These are phyloP conservation scores for Aspergillus brunneoviolaceus DNA, from an alignment of 2,329 filamentous ascomycete genomes.

Conservation along the genomic window DNA sequence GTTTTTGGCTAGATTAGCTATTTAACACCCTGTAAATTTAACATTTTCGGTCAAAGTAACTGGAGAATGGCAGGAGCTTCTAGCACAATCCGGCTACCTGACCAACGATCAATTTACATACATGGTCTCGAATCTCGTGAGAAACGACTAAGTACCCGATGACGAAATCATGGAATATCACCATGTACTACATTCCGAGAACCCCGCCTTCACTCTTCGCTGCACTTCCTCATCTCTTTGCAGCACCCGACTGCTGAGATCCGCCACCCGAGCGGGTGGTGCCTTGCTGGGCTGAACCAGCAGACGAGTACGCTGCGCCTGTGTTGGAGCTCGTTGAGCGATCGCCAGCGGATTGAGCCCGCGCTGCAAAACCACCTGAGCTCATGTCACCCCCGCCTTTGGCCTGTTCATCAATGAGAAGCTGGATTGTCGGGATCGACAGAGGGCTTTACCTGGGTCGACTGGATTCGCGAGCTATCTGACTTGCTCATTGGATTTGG, in stretches of 20 bases:
- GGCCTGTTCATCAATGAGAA: not conserved
- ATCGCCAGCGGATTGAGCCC: not conserved
- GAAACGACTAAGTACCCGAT: too few species aligned
- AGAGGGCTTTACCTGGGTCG: not conserved
- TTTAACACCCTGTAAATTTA: too few species aligned
- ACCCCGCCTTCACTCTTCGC: not conserved
- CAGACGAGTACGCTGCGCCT: not conserved
- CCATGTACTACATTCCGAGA: not conserved
- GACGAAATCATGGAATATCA: too few species aligned
- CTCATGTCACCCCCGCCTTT: not conserved
- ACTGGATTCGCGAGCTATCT: not conserved
- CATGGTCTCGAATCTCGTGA: too few species aligned
- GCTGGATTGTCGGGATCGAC: accelerated
- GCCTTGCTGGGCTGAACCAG: not conserved
- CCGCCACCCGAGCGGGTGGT: not conserved
- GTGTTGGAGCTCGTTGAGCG: not conserved
- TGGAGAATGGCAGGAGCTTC: too few species aligned
- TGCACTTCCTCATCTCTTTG: not conserved
- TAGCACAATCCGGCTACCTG: too few species aligned
- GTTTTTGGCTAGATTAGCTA: too few species aligned
- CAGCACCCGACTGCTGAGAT: not conserved
- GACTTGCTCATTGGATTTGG: not conserved
- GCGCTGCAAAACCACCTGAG: not conserved
- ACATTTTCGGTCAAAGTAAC: too few species aligned
- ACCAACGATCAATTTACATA: too few species aligned